Evolutionary conservation across 1,284 basidiomycete genomes (phyloP).

Genomic region (Termitomyces sp.): DNA sequence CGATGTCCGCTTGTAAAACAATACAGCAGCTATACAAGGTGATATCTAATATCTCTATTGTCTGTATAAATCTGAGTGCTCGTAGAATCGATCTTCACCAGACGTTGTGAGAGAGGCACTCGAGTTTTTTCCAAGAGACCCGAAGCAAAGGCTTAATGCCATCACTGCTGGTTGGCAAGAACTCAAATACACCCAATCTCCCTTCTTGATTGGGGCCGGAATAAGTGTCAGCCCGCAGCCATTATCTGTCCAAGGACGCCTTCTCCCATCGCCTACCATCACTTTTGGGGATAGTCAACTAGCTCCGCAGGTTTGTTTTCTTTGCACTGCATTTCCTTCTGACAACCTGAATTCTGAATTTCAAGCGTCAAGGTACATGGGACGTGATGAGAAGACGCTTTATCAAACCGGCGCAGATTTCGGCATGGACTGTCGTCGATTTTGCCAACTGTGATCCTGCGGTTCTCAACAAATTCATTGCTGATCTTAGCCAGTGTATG

Average conservation of each 20-base stretch:
- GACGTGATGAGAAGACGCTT: constrained; percentile 32
- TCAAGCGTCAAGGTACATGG: constrained; percentile 28
- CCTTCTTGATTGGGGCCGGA: constrained; percentile 27
- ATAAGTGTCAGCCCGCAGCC: constrained; percentile 23
- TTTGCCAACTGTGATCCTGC: constrained; percentile 18
- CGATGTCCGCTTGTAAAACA: constrained; percentile 23
- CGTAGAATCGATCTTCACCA: constrained; percentile 25
- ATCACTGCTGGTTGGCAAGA: constrained; percentile 26
- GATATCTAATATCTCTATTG: not conserved
- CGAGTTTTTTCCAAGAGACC: constrained; percentile 24
- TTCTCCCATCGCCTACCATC: constrained; percentile 26
- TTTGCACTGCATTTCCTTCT: not conserved
- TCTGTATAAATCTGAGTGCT: not conserved
- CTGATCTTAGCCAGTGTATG: constrained; percentile 24
- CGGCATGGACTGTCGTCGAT: constrained; percentile 28
- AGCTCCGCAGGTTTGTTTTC: constrained; percentile 11
- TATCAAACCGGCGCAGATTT: constrained; percentile 22
- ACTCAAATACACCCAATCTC: constrained; percentile 27
- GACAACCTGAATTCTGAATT: not conserved
- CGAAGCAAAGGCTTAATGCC: constrained; percentile 18
- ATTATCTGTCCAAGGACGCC: constrained; percentile 24
- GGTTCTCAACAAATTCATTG: constrained; percentile 19
- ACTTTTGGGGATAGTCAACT: constrained; percentile 17
- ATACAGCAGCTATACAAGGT: constrained; percentile 28
- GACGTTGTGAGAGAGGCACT: constrained; percentile 27